Evolutionary conservation across 805 yeast genomes (phyloP).

Genomic region (Starmerella etchellsii): DNA sequence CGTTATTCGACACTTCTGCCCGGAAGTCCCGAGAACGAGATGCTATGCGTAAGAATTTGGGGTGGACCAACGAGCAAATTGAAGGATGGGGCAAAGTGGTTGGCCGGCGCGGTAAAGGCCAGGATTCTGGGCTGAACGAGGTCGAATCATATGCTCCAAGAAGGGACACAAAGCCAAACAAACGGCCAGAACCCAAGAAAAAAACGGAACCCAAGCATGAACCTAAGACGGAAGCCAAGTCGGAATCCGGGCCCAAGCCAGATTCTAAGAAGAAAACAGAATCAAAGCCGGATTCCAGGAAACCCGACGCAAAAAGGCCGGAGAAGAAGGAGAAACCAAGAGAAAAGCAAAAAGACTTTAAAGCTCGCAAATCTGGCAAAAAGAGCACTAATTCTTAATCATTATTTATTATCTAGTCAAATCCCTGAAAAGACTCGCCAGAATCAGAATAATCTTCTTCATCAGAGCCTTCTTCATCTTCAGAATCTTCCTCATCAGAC

Average conservation of each 20-base stretch:
- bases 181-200: neutral
- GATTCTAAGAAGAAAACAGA: no score
- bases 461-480: neutral
- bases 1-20: constrained; percentile 34
- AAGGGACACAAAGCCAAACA: neutral
- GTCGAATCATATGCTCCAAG: constrained; percentile 7
- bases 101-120: neutral
- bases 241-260: no score
- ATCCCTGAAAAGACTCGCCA: constrained; percentile 3
- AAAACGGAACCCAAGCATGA: no score
- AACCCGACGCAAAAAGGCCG: neutral
- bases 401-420: constrained; percentile 5
- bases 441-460: no score
- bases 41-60: constrained; percentile 38
- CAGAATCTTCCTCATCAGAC: neutral
- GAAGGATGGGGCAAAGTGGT: constrained; percentile 79
- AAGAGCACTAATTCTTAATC: no score
- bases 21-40: constrained; percentile 43
- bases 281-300: no score
- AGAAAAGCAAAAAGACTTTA: no score
- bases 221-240: no score
- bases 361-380: no score
- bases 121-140: neutral
- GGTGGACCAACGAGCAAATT: constrained; percentile 80
- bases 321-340: no score